Conservation (phyloP, 805 yeast genomes). For the Candida mattraensis region DNA sequence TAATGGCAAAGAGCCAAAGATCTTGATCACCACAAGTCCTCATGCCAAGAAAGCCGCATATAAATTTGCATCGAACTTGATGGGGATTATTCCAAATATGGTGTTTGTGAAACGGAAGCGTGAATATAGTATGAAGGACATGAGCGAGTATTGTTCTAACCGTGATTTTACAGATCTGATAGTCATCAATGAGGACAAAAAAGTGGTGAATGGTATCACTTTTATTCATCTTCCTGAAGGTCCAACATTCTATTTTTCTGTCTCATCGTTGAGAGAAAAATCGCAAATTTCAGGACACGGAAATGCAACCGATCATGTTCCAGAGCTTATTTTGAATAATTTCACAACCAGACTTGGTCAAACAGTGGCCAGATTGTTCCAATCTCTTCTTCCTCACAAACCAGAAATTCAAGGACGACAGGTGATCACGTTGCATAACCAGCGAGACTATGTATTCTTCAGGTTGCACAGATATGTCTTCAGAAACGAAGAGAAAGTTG, state of each 20-base stretch:
- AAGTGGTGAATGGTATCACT: slow-evolving; percentile 86
- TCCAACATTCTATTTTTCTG: slow-evolving; percentile 89
- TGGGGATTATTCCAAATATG: slow-evolving; percentile 82
- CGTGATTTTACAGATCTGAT: slow-evolving; percentile 86
- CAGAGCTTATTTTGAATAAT: slow-evolving; percentile 89
- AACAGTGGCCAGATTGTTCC: slow-evolving; percentile 90
- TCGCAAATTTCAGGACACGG: slow-evolving; percentile 86
- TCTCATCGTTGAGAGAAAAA: slow-evolving; percentile 74
- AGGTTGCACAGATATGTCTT: slow-evolving; percentile 93
- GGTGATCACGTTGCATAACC: slow-evolving; percentile 93
- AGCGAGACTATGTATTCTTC: slow-evolving; percentile 92
- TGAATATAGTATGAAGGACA: slow-evolving; percentile 81
- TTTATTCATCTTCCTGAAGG: slow-evolving; percentile 94
- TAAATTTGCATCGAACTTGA: slow-evolving; percentile 82
- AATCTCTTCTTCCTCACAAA: slow-evolving; percentile 84
- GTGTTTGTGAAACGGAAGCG: slow-evolving; percentile 85
- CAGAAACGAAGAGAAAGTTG: slow-evolving; percentile 87
- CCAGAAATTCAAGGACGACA: slow-evolving; percentile 97
- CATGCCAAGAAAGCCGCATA: slow-evolving; percentile 84
- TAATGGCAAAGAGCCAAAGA: slow-evolving; percentile 68
- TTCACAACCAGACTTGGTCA: slow-evolving; percentile 91
- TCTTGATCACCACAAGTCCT: slow-evolving; percentile 85
- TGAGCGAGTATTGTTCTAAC: slow-evolving; percentile 77
- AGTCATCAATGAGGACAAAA: slow-evolving; percentile 92
- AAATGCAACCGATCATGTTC: slow-evolving; percentile 83